Percentiles rank a stretch among this genome's conserved stretches.
Conservation (phyloP, 345 rosid genomes). For the Laguncularia racemosa region DNA sequence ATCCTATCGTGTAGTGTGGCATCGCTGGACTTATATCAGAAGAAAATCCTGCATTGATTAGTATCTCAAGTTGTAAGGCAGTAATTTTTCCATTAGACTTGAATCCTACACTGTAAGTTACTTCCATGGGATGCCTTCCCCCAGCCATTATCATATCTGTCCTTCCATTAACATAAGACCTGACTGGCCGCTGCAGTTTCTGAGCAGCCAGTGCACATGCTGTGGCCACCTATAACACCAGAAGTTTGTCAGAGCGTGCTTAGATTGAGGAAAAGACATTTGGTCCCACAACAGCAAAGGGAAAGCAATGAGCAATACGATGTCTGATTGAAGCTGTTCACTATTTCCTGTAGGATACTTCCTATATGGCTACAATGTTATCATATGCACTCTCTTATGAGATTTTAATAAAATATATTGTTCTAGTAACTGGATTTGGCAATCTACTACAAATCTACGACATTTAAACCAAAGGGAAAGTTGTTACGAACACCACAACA, state of each 20-base stretch:
- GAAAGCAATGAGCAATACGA: too few relatives aligned
- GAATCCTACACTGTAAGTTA: slow-evolving; percentile 81
- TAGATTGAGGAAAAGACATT: too few relatives aligned
- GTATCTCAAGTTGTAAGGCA: slow-evolving; percentile 47
- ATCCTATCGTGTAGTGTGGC: slow-evolving; percentile 30
- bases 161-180: slow-evolving; percentile 60
- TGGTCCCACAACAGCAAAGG: too few relatives aligned
- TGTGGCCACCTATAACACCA: slow-evolving; percentile 55
- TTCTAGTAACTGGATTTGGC: too few relatives aligned
- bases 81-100: slow-evolving; percentile 76
- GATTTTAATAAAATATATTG: too few relatives aligned
- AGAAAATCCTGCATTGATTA: slow-evolving; percentile 58
- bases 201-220: slow-evolving; percentile 84
- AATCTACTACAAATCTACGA: too few relatives aligned
- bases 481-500: too few relatives aligned
- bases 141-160: slow-evolving; percentile 89
- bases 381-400: too few relatives aligned
- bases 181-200: slow-evolving; percentile 55
- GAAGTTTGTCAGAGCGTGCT: slow-evolving; percentile 2
- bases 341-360: too few relatives aligned
- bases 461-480: too few relatives aligned
- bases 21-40: slow-evolving; percentile 51
- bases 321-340: too few relatives aligned
- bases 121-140: slow-evolving; percentile 93
- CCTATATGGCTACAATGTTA: too few relatives aligned